A percentile compares a stretch with the other conserved stretches of the same genome.
Conservation (phyloP, 1,139 yeast genomes). For the Suhomyces bokatorum region DNA sequence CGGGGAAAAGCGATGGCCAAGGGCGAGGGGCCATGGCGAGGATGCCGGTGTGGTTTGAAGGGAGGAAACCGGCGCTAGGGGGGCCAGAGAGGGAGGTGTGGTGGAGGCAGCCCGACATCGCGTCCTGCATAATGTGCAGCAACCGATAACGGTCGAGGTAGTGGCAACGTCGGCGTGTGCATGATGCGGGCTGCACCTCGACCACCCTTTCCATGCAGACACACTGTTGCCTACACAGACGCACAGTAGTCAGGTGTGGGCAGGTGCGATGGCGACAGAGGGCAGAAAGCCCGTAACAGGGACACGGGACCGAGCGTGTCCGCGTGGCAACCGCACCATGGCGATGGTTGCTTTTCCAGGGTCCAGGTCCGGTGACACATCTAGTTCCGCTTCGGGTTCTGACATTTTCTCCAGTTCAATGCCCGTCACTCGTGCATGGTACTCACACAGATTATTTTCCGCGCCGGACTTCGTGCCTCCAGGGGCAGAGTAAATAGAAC, state of each 20-base stretch:
- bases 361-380: no score
- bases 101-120: not conserved
- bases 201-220: conserved; percentile 1
- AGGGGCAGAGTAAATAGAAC: not conserved
- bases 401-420: no score
- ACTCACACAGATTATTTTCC: not conserved
- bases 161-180: not conserved
- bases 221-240: no score
- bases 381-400: no score
- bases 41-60: not conserved
- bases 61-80: not conserved
- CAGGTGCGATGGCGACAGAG: not conserved
- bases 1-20: not conserved
- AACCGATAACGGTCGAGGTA: conserved; percentile 3
- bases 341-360: not conserved
- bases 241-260: not conserved
- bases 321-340: not conserved
- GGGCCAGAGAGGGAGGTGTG: not conserved
- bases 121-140: not conserved
- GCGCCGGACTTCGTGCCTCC: not conserved
- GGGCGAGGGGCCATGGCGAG: no score
- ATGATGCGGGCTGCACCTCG: not conserved
- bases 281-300: not conserved
- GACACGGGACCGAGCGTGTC: not conserved
- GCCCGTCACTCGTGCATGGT: no score